Evolutionary conservation across 2,329 filamentous ascomycete genomes (phyloP).

Genomic region (Penicillium italicum): DNA sequence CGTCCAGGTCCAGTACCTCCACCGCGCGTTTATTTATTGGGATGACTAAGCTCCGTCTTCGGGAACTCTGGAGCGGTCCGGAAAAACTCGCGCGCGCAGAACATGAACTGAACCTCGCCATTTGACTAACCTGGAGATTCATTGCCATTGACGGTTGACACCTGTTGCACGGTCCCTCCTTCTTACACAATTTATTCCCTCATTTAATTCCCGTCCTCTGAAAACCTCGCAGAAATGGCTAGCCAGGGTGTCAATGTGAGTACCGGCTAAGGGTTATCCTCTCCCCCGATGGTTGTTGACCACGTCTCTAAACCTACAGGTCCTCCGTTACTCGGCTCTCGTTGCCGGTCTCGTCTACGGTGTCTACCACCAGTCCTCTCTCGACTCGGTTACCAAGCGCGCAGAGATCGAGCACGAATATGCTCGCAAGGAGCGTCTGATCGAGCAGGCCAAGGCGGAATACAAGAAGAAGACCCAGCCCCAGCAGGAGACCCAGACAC

Average conservation of each 20-base stretch:
- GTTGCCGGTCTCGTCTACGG: slow-evolving; percentile 91
- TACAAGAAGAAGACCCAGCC: slow-evolving; percentile 73
- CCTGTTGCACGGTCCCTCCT: slow-evolving; percentile 31
- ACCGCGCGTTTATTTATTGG: slow-evolving; percentile 27
- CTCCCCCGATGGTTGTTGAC: slow-evolving; percentile 21
- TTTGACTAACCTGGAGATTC: slow-evolving; percentile 29
- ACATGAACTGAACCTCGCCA: slow-evolving; percentile 38
- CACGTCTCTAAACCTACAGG: slow-evolving; percentile 53
- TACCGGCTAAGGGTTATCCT: slow-evolving; percentile 19
- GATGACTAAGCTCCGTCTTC: slow-evolving; percentile 38
- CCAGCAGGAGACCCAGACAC: slow-evolving; percentile 41
- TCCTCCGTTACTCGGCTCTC: slow-evolving; percentile 94
- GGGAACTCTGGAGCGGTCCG: slow-evolving; percentile 27
- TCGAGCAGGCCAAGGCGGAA: slow-evolving; percentile 87
- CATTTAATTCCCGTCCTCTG: slow-evolving; percentile 39
- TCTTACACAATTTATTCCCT: slow-evolving; percentile 24
- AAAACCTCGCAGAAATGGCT: slow-evolving; percentile 55
- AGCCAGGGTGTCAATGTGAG: slow-evolving; percentile 65
- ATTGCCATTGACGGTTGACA: slow-evolving; percentile 41
- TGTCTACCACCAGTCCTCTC: slow-evolving; percentile 83
- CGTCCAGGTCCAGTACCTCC: slow-evolving; percentile 1
- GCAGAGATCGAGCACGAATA: slow-evolving; percentile 76
- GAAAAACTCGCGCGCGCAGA: slow-evolving; percentile 41
- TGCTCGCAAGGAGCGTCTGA: slow-evolving; percentile 84
- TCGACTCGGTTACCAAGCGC: slow-evolving; percentile 67